These are phyloP conservation scores for Colletotrichum tropicicola DNA, from an alignment of 2,329 filamentous ascomycete genomes.

Conservation along the genomic window DNA sequence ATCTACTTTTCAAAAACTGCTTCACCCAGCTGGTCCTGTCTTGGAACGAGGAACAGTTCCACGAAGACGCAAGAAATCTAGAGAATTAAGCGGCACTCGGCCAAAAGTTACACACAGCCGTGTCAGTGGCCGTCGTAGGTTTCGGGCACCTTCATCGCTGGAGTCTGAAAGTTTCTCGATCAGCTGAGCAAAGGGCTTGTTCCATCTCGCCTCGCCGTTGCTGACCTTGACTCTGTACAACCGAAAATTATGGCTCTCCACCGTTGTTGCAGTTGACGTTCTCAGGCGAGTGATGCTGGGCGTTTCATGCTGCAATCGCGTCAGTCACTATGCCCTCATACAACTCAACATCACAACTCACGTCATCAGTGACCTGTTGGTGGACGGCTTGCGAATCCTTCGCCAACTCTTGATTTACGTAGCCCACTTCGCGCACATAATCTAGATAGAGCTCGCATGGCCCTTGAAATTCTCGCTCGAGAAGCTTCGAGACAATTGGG, in stretches of 20 bases:
- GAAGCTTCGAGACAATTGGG: too few relatives aligned
- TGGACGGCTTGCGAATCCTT: conserved; percentile 28
- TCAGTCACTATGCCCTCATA: not conserved
- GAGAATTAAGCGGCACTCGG: conserved; percentile 34
- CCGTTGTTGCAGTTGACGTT: not conserved
- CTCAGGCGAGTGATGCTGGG: not conserved
- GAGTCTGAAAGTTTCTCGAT: conserved; percentile 32
- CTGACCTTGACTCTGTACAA: conserved; percentile 35
- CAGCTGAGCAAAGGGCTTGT: conserved; percentile 34
- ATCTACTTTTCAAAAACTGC: not conserved
- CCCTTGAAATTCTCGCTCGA: too few relatives aligned
- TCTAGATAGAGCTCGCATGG: conserved; percentile 25
- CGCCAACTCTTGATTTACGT: conserved; percentile 33
- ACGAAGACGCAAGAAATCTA: conserved; percentile 32
- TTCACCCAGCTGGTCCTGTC: not conserved
- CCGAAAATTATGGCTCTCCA: conserved; percentile 26
- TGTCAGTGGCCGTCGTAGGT: conserved; percentile 19
- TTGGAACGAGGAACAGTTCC: conserved; percentile 35
- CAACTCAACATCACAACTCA: conserved; percentile 8
- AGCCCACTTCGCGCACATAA: conserved; percentile 25
- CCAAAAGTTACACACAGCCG: conserved; percentile 37
- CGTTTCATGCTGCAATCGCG: not conserved
- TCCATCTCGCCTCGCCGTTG: conserved; percentile 31
- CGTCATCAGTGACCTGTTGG: conserved; percentile 14
- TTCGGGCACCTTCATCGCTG: conserved; percentile 29